These are phyloP conservation scores for Calocybe cyanea DNA, from an alignment of 768 basidiomycete species.

Conservation along the genomic window DNA sequence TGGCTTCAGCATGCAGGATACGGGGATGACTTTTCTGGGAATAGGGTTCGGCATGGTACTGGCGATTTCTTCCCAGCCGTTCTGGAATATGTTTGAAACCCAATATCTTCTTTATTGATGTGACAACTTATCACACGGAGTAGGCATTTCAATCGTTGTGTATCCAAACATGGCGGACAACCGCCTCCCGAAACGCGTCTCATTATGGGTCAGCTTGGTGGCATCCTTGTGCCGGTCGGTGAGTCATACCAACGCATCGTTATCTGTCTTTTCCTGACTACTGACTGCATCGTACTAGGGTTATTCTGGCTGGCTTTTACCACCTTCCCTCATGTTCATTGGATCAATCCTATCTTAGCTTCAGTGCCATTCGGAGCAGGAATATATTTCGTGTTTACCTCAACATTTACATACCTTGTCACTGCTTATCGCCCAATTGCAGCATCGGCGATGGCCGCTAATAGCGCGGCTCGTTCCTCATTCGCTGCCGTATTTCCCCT, in stretches of 20 bases:
- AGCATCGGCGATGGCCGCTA: slow-evolving; percentile 66
- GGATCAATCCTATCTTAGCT: slow-evolving; percentile 64
- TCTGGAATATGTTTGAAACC: slow-evolving; percentile 48
- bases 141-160: slow-evolving; percentile 35
- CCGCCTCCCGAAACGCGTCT: slow-evolving; percentile 67
- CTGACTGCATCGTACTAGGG: slow-evolving; percentile 24
- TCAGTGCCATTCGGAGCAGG: slow-evolving; percentile 64
- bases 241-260: slow-evolving; percentile 42
- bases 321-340: slow-evolving; percentile 45
- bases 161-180: slow-evolving; percentile 34
- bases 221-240: slow-evolving; percentile 59
- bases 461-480: slow-evolving; percentile 56
- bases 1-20: slow-evolving; percentile 45
- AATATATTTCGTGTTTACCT: slow-evolving; percentile 65
- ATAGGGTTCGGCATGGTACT: slow-evolving; percentile 55
- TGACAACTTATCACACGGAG: neutral
- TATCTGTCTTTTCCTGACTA: slow-evolving; percentile 40
- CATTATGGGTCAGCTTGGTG: slow-evolving; percentile 66
- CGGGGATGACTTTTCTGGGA: slow-evolving; percentile 57
- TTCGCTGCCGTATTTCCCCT: slow-evolving; percentile 63
- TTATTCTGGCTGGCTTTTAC: slow-evolving; percentile 64
- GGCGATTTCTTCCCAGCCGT: slow-evolving; percentile 49
- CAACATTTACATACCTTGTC: slow-evolving; percentile 69
- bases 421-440: slow-evolving; percentile 64
- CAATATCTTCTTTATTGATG: neutral